These are phyloP conservation scores for Ceratocystis alfenasii DNA, from an alignment of 2,329 filamentous ascomycete species.

Conservation along the genomic window DNA sequence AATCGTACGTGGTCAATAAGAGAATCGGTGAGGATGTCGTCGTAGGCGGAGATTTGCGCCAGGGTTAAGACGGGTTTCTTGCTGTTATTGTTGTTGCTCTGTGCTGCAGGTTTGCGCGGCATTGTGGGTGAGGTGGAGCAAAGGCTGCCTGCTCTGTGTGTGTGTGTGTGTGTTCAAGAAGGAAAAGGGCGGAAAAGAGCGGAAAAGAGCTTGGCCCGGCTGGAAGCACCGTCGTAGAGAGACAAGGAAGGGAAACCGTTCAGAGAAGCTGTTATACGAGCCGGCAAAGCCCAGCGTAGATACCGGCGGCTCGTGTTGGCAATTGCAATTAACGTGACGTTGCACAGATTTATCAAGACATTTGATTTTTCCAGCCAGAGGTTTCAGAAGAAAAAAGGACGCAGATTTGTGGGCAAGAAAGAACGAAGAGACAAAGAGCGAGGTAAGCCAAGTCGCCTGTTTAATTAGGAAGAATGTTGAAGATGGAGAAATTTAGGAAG, in stretches of 20 bases:
- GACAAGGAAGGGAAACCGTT: not conserved
- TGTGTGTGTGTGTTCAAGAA: not conserved
- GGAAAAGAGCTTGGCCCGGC: not conserved
- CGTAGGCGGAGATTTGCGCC: conserved; percentile 79
- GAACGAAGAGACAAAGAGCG: not conserved
- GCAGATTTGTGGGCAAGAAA: not conserved
- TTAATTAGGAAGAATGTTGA: conserved; percentile 8
- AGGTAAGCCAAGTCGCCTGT: not conserved
- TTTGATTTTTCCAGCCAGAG: not conserved
- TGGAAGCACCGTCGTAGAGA: not conserved
- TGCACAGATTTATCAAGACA: not conserved
- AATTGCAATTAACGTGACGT: conserved; percentile 1
- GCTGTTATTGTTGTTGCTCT: conserved; percentile 20
- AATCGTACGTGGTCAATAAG: conserved; percentile 80
- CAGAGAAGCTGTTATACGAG: not conserved
- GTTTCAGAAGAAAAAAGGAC: not conserved
- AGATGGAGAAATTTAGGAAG: not conserved
- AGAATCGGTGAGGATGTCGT: conserved; percentile 90
- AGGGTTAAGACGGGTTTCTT: conserved; percentile 69
- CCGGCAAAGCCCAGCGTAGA: not conserved
- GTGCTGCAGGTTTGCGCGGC: conserved; percentile 9
- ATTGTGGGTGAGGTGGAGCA: conserved; percentile 5
- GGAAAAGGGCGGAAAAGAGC: not conserved
- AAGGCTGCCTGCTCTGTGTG: not conserved
- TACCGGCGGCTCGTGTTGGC: not conserved